phyloP scores from a whole-genome alignment of 2,329 filamentous ascomycete species.

The Pseudogymnoascus sp. region DNA sequence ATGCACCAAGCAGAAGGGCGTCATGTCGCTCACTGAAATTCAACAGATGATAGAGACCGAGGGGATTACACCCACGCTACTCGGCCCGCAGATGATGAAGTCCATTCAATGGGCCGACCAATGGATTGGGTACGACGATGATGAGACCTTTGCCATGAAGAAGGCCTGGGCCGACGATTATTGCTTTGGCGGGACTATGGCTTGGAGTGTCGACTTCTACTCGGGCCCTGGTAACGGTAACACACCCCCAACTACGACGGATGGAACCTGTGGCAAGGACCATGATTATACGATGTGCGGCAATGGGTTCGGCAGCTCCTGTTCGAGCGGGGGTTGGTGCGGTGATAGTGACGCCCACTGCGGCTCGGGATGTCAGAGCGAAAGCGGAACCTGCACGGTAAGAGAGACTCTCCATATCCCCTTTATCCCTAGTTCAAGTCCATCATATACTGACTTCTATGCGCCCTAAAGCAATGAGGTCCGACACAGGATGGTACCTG shows the following conservation, averaged over 20 bases:
- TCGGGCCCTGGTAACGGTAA: slow-evolving; percentile 17
- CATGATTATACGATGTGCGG: slow-evolving; percentile 10
- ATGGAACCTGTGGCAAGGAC: slow-evolving; percentile 15
- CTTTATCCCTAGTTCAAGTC: background rate
- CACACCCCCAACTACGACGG: background rate
- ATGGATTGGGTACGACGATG: slow-evolving; percentile 28
- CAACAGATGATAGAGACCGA: slow-evolving; percentile 18
- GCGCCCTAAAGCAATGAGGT: background rate
- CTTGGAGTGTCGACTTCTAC: slow-evolving; percentile 24
- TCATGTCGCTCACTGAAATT: slow-evolving; percentile 30
- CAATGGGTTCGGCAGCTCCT: slow-evolving; percentile 16
- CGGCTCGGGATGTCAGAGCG: background rate
- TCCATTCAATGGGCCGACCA: slow-evolving; percentile 16
- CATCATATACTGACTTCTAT: background rate
- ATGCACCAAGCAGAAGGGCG: slow-evolving; percentile 23
- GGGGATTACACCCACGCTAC: background rate
- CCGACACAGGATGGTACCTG: background rate
- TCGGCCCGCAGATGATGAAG: slow-evolving; percentile 9
- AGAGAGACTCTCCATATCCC: background rate
- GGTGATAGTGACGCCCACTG: slow-evolving; percentile 15
- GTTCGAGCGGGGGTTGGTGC: slow-evolving; percentile 16
- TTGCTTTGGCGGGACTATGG: slow-evolving; percentile 25
- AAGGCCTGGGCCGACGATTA: slow-evolving; percentile 19
- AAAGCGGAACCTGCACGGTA: background rate
- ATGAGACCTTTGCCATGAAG: slow-evolving; percentile 21